Percentiles rank a stretch among this genome's conserved stretches.
Conservation (phyloP, 345 rosid species). For the Microthlaspi erraticum region DNA sequence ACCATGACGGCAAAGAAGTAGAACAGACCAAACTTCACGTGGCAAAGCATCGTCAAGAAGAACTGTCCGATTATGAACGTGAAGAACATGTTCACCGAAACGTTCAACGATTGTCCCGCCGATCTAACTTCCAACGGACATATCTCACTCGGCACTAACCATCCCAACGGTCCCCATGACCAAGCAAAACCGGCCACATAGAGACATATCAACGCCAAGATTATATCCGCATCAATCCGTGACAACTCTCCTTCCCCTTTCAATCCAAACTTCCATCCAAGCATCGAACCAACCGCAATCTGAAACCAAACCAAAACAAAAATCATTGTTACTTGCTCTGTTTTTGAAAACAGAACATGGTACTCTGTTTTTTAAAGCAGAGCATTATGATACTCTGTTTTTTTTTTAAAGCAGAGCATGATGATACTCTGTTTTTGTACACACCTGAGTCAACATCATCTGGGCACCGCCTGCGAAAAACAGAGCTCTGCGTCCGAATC, state of each 20-base stretch:
- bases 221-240: neutral
- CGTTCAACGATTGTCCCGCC: slow-evolving; percentile 41
- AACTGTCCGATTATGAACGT: slow-evolving; percentile 48
- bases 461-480: slow-evolving; percentile 49
- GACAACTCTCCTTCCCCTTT: slow-evolving; percentile 40
- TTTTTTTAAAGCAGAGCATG: neutral
- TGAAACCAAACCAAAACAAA: slow-evolving; percentile 10
- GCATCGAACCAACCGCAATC: slow-evolving; percentile 40
- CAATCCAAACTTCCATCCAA: slow-evolving; percentile 41
- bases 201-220: slow-evolving; percentile 43
- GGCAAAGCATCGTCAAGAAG: slow-evolving; percentile 51
- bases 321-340: too few species aligned
- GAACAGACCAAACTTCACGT: slow-evolving; percentile 50
- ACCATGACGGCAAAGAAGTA: slow-evolving; percentile 43
- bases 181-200: slow-evolving; percentile 46
- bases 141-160: slow-evolving; percentile 51
- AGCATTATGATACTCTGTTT: neutral
- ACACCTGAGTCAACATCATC: slow-evolving; percentile 50
- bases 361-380: slow-evolving; percentile 15
- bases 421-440: neutral
- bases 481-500: slow-evolving; percentile 44
- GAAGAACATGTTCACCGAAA: slow-evolving; percentile 51
- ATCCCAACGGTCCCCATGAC: slow-evolving; percentile 52
- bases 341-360: neutral
- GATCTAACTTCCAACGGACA: slow-evolving; percentile 46